Evolutionary conservation across 1,284 basidiomycete species (phyloP), one percentile per base, ranked within the genome.

Genomic region (Marasmius sp.): DNA sequence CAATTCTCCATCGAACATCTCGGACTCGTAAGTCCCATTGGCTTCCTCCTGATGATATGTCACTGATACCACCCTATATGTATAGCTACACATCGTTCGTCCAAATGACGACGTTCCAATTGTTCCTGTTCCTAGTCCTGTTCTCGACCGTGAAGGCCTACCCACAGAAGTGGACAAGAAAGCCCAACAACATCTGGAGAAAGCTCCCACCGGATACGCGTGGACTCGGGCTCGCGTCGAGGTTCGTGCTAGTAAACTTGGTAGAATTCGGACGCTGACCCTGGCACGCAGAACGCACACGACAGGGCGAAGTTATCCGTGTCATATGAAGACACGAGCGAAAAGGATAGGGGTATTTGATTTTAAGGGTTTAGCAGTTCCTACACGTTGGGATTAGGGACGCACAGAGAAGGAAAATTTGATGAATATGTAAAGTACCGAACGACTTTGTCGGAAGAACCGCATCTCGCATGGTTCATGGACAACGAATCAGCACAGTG

Each of bases 1-100:
- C 83, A 84, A 50, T 57, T 55, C 4, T 56, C 66, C n/a, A 53
- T 64, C 11, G 48, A 67, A 43, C 58, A 62, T 3, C 58, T 65
- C 14, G 61, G 57, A 20, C 37, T 65, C n/a, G 54, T 64, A 1
- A 53, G 49, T 59, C 45, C 34, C 6, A 37, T 12, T 2, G 18
- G 8, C 18, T 36, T 3, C 36, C 33, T 3, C 2, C 45, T 2
- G 45, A 8, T 8, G 8, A 47, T 8, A 14, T 47, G 20, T 8
- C 41, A 2, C n/a, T 20, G 6, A 20, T 18, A 4, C 16, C 12
- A 6, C 43, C 6, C 16, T 45, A 6, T 41, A 9, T 9, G 43
- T 6, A 20, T 45, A 64, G 63, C 54, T 65, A n/a, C 61, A 63
- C 57, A 61, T 63, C 11, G 55, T 60, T 27, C 64, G 64, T 14